phyloP scores from a whole-genome alignment of 2,329 filamentous ascomycete genomes.

The Dactylellina haptotyla region DNA sequence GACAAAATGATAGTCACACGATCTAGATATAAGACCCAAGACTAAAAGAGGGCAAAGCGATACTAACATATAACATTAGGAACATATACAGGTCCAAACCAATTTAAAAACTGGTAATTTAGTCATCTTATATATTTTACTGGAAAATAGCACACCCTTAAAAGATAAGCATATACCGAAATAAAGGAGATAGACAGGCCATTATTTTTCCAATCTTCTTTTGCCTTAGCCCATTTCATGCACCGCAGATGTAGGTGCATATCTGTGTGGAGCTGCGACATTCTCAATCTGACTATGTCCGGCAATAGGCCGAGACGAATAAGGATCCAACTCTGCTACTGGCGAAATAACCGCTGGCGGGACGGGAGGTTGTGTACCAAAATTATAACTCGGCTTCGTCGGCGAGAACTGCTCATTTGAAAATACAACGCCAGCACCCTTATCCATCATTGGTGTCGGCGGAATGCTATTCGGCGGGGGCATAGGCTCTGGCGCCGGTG shows the following conservation, averaged over 20 bases:
- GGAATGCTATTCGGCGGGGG: neutral
- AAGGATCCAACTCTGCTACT: neutral
- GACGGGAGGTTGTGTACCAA: neutral
- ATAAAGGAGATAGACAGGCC: neutral
- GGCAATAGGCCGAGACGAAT: neutral
- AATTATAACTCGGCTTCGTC: neutral
- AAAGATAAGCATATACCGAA: too few species aligned
- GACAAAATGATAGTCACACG: too few species aligned
- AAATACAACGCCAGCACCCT: neutral
- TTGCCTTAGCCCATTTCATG: slow-evolving; percentile 9
- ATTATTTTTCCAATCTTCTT: neutral
- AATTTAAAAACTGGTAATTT: too few species aligned
- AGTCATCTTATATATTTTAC: too few species aligned
- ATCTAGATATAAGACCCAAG: too few species aligned
- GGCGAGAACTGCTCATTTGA: slow-evolving; percentile 25
- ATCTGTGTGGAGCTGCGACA: neutral
- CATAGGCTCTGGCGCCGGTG: neutral
- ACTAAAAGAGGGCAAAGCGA: too few species aligned
- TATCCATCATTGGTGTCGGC: neutral
- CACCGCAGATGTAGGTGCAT: neutral
- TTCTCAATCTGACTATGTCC: slow-evolving; percentile 1
- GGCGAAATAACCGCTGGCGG: neutral
- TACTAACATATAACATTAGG: too few species aligned
- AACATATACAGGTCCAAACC: too few species aligned
- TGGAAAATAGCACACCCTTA: too few species aligned